A percentile compares a stretch with the other conserved stretches of the same genome.
Evolutionary conservation across 2,329 filamentous ascomycete genomes (phyloP).

Genomic region (Calcarisporium arbuscula): DNA sequence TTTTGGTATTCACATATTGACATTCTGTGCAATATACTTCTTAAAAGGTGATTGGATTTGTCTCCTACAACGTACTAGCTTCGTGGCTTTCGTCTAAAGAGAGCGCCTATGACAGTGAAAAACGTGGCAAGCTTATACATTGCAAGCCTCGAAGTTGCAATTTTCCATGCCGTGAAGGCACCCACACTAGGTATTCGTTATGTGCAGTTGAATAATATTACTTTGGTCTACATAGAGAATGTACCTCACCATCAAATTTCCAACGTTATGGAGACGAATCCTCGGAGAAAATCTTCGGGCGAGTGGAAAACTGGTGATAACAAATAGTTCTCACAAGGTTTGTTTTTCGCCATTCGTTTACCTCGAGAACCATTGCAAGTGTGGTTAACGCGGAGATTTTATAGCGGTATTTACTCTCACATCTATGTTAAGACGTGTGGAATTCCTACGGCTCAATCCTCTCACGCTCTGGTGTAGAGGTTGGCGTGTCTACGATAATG

Average conservation of each 20-base stretch:
- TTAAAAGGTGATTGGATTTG: neutral
- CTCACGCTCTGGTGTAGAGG: too few relatives aligned
- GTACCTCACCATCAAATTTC: conserved; percentile 85
- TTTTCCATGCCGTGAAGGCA: too few relatives aligned
- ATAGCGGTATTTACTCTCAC: conserved; percentile 65
- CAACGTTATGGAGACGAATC: conserved; percentile 54
- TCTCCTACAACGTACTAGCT: neutral
- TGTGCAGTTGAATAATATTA: neutral
- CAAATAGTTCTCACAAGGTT: conserved; percentile 40
- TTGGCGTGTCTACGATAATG: too few relatives aligned
- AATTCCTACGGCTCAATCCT: too few relatives aligned
- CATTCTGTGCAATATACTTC: too few relatives aligned
- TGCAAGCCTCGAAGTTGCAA: too few relatives aligned
- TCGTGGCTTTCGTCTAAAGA: neutral
- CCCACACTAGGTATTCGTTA: too few relatives aligned
- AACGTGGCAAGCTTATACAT: neutral
- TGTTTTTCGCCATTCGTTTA: conserved; percentile 90
- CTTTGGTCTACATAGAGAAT: conserved; percentile 28
- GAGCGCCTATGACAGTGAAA: neutral
- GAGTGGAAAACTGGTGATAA: conserved; percentile 54
- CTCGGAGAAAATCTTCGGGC: conserved; percentile 75
- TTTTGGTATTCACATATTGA: too few relatives aligned
- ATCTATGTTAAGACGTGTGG: too few relatives aligned
- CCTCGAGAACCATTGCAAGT: conserved; percentile 70
- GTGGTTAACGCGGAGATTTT: conserved; percentile 83